These are phyloP conservation scores for Monosporascus sp. DNA, from an alignment of 2,329 filamentous ascomycete genomes.

Conservation along the genomic window DNA sequence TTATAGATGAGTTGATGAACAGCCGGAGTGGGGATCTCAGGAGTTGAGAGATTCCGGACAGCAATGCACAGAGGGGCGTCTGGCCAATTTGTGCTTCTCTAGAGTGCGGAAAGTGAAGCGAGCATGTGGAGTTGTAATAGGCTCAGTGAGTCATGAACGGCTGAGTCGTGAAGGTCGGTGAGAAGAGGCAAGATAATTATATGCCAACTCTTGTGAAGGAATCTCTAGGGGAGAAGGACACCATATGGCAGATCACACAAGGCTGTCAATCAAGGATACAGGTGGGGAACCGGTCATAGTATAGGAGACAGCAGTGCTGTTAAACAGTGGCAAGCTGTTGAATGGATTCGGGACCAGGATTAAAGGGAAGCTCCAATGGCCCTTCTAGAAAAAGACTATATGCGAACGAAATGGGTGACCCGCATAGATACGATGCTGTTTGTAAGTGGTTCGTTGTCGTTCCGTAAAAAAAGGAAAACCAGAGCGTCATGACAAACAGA, in stretches of 20 bases:
- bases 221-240: constrained; percentile 17
- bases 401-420: background rate
- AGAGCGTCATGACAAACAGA: constrained; percentile 14
- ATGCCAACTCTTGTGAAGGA: constrained; percentile 26
- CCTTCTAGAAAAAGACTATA: background rate
- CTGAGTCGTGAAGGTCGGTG: constrained; percentile 34
- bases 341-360: constrained; percentile 18
- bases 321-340: constrained; percentile 12
- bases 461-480: constrained; percentile 10
- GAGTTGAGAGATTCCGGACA: constrained; percentile 19
- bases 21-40: constrained; percentile 3
- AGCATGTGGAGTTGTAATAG: constrained; percentile 24
- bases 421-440: constrained; percentile 5
- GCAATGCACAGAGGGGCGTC: constrained; percentile 23
- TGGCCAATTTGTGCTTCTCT: constrained; percentile 11
- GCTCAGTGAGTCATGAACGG: constrained; percentile 34
- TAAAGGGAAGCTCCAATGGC: background rate
- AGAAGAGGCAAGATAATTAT: constrained; percentile 35
- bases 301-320: constrained; percentile 15
- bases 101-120: constrained; percentile 19
- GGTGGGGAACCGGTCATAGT: constrained; percentile 16
- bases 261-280: constrained; percentile 19
- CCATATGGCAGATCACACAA: constrained; percentile 26
- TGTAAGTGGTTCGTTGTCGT: constrained; percentile 9
- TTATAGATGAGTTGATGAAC: constrained; percentile 4